Base-by-base conservation (phyloP, 257 asterid genomes). In the Fraxinus pennsylvanica region DNA sequence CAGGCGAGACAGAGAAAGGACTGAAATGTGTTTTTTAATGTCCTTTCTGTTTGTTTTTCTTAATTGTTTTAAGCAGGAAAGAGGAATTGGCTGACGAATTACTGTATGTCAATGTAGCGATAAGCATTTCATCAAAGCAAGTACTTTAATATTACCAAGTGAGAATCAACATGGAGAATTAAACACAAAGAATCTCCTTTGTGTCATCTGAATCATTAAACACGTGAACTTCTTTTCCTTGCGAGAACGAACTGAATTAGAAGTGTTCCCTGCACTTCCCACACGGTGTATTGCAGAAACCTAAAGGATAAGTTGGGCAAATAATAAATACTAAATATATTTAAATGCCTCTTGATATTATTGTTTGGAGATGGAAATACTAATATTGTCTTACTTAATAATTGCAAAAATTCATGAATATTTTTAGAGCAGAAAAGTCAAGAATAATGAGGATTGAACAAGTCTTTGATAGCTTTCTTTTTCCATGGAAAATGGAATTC, bases 171-270 rank as follows among this genome's bases (percentile, higher is more conserved):
- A 70, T 72, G 4, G 17, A 66, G 19, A 82, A 69, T 67, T 72
- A 71, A 74, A 74, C 27, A 75, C 66, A 47, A 81, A 77, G 32
- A 22, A 74, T 75, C 80, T 92, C 99, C 97, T 94, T 94, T 9
- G 90, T 87, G 85, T 85, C 89, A 82, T 90, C 97, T 35, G 92
- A 91, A 88, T 90, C 96, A 68, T 88, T 94, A 81, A 94, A 88
- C 75, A 92, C 95, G 97, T 90, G 77, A 94, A 85, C 86, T 93
- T 94, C 90, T 94, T 94, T 84, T 92, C 99, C 87, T 94, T 94
- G 84, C 97, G 91, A 69, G 86, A 84, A 78, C 99, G 96, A 75
- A 79, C 88, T 45, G 99, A 92, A 85, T 87, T 84, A 79, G 93
- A 77, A 22, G 96, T 77, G 80, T 86, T 92, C 82, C 97, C 97